Base-by-base conservation (phyloP, 2,329 filamentous ascomycete species). In the Plectosphaerella plurivora region DNA sequence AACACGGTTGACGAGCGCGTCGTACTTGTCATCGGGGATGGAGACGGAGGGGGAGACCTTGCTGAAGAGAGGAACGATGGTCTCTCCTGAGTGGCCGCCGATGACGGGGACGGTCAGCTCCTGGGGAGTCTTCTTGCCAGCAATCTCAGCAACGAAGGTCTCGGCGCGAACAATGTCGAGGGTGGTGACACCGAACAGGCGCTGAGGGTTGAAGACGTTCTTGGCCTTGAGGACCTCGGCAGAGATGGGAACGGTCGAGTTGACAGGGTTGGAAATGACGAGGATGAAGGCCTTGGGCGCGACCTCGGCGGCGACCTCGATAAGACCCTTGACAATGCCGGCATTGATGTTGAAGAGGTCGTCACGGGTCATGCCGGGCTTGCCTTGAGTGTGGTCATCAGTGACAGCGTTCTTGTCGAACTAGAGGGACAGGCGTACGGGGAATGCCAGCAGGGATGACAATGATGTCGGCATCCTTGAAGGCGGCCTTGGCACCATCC, bases 261-360 rank as follows among this genome's bases (percentile, higher is more conserved):
- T 99, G 75, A 99, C 94, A 54, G 94, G 94, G 84, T 99, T 99
- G 67, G 93, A 97, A 75, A 99, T 99, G 78, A 99, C 86, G 60
- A 97, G 86, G 70, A 96, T 85, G 77, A 87, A 96, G 52, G 94
- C 94, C 72, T 97, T 95, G 69, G 94, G 94, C 70, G 86, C 87
- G 67, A 88, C 84, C 70, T 97, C 86, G 63, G 93, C 91, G 64
- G 91, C 84, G 50, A 89, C 86, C 79, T 96, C 88, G 64, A 95
- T 87, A 61, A 99, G 82, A 63, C 90, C 91, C 77, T 94, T 91
- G 68, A 99, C 94, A 68, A 99, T 99, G 65, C 92, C 90, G 56
- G 94, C 94, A 73, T 99, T 99, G 82, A 97, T 96, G 79, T 97
- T 97, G 88, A 99, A 99, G 55, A 99, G 89, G 70, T 97, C 94